Evolutionary conservation across 2,329 filamentous ascomycete species (phyloP).

Genomic region (Zymoseptoria pseudotritici): DNA sequence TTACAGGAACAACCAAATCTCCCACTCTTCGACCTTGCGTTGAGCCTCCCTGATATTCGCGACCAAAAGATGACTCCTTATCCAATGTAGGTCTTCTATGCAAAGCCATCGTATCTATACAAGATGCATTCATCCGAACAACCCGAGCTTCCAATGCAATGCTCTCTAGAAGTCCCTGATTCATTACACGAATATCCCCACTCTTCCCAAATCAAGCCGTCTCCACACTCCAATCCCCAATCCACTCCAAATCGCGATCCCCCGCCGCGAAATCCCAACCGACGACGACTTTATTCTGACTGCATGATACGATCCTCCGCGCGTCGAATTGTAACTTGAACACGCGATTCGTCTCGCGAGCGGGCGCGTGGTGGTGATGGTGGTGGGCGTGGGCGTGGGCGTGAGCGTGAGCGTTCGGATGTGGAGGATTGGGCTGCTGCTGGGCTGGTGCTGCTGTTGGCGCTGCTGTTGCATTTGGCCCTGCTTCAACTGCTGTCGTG

Average conservation of each 20-base stretch:
- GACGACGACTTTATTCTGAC: conserved; percentile 82
- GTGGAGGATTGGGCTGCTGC: conserved; percentile 15
- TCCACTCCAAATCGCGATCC: conserved; percentile 53
- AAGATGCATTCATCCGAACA: too few species aligned
- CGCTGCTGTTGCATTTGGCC: conserved; percentile 17
- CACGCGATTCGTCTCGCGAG: conserved; percentile 52
- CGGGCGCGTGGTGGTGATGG: conserved; percentile 17
- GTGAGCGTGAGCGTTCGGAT: conserved; percentile 8
- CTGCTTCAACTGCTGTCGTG: conserved; percentile 5
- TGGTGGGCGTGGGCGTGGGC: conserved; percentile 22
- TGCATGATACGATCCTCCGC: conserved; percentile 86
- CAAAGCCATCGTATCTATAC: too few species aligned
- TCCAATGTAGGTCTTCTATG: too few species aligned
- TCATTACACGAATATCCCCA: too few species aligned
- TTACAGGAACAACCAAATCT: too few species aligned
- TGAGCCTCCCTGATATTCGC: too few species aligned
- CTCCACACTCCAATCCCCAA: conserved; percentile 28
- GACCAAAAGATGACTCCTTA: too few species aligned
- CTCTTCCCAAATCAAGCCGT: conserved; percentile 15
- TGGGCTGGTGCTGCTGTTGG: conserved; percentile 12
- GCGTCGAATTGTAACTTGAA: conserved; percentile 98
- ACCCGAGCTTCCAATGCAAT: too few species aligned
- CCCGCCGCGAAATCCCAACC: conserved; percentile 96
- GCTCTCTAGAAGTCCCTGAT: too few species aligned
- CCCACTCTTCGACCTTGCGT: too few species aligned